Evolutionary conservation across 352 stramenopile genomes (phyloP).

Genomic region (Phytophthora vignae): DNA sequence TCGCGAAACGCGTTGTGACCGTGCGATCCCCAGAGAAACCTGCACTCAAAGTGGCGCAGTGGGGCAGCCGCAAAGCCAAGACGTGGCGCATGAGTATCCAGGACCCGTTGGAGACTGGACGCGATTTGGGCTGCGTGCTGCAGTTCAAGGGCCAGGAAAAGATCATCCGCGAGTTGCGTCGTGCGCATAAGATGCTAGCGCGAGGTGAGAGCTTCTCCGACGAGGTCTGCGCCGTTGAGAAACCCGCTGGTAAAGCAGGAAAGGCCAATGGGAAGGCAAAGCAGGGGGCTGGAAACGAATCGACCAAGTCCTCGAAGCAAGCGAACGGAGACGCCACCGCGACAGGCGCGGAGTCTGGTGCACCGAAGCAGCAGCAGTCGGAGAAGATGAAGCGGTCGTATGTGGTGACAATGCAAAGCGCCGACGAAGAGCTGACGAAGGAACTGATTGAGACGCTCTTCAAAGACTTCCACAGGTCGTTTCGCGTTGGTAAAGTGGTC

Average conservation of each 20-base stretch:
- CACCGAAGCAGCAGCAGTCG: slow-evolving; percentile 21
- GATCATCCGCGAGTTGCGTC: slow-evolving; percentile 73
- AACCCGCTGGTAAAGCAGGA: slow-evolving; percentile 9
- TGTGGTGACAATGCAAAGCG: slow-evolving; percentile 43
- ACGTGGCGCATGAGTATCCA: slow-evolving; percentile 89
- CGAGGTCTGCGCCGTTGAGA: slow-evolving; percentile 42
- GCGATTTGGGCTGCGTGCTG: slow-evolving; percentile 85
- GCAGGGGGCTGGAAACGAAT: slow-evolving; percentile 7
- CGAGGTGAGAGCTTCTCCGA: slow-evolving; percentile 61
- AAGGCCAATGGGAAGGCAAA: slow-evolving; percentile 21
- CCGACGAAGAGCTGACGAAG: slow-evolving; percentile 46
- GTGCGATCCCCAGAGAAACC: slow-evolving; percentile 72
- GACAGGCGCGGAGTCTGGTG: slow-evolving; percentile 4
- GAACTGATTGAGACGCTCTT: slow-evolving; percentile 43
- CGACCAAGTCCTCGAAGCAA: slow-evolving; percentile 20
- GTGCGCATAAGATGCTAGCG: slow-evolving; percentile 57
- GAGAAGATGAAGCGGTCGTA: slow-evolving; percentile 43
- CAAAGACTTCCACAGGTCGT: slow-evolving; percentile 44
- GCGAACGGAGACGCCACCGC: not conserved
- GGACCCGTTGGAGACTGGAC: slow-evolving; percentile 81
- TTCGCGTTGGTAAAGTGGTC: slow-evolving; percentile 45
- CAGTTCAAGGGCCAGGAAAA: slow-evolving; percentile 68
- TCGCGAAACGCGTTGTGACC: slow-evolving; percentile 92
- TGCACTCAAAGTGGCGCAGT: slow-evolving; percentile 50
- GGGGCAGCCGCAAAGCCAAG: slow-evolving; percentile 59